Percentiles rank a stretch among this genome's conserved stretches.
Evolutionary conservation across 179 eudicot genomes (phyloP).

Genomic region (Silene noctiflora): DNA sequence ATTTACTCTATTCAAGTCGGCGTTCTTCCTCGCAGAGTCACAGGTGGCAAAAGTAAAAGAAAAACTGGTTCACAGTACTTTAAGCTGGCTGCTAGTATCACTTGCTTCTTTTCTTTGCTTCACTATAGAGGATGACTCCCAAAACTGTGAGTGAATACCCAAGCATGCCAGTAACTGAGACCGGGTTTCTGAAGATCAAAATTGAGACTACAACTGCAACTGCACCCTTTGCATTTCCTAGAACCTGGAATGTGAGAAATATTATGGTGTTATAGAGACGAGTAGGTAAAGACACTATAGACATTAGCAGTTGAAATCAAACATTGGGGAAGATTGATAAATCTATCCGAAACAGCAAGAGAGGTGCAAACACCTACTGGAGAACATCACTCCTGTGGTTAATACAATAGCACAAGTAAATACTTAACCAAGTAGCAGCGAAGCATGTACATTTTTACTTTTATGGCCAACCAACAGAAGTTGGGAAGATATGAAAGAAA

Average conservation of each 20-base stretch:
- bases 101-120: slow-evolving; percentile 74
- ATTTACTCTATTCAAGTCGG: slow-evolving; percentile 21
- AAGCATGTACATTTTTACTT: not conserved
- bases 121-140: slow-evolving; percentile 71
- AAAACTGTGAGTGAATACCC: slow-evolving; percentile 70
- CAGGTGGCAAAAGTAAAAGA: slow-evolving; percentile 20
- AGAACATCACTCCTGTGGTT: not conserved
- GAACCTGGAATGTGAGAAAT: slow-evolving; percentile 45
- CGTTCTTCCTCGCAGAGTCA: slow-evolving; percentile 16
- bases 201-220: slow-evolving; percentile 78
- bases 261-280: not conserved
- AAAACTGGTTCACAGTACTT: slow-evolving; percentile 14
- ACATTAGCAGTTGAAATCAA: not conserved
- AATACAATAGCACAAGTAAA: not conserved
- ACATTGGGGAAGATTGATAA: not conserved
- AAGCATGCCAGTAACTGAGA: slow-evolving; percentile 75
- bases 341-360: not conserved
- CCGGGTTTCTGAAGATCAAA: slow-evolving; percentile 72
- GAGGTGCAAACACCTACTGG: not conserved
- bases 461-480: not conserved
- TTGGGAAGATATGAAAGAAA: too few species aligned
- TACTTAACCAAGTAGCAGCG: not conserved
- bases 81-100: slow-evolving; percentile 5
- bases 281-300: not conserved
- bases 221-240: slow-evolving; percentile 81